These are phyloP conservation scores for Setaria viridis DNA, from an alignment of 202 grass and related monocot genomes.

Conservation along the genomic window DNA sequence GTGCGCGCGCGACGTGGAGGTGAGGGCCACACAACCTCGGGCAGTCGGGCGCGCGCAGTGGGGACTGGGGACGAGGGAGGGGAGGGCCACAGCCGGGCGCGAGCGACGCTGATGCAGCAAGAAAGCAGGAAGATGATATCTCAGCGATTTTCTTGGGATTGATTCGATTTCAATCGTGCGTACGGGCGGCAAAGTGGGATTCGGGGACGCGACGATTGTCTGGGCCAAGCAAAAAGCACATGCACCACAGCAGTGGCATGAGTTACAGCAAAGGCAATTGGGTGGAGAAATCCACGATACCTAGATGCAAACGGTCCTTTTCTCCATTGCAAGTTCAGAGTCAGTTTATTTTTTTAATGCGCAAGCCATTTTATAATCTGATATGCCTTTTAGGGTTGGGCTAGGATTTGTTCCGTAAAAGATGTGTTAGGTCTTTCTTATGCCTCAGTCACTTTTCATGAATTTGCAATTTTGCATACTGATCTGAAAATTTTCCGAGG, in stretches of 20 bases:
- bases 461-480: too few relatives aligned
- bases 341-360: neutral
- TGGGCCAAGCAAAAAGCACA: neutral
- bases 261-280: neutral
- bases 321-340: neutral
- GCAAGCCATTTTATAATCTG: neutral
- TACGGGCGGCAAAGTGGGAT: neutral
- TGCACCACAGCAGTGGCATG: neutral
- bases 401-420: too few relatives aligned
- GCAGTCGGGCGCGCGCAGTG: neutral
- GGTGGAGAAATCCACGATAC: neutral
- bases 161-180: neutral
- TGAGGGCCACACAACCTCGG: neutral
- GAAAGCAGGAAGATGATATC: neutral
- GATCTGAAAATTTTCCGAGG: too few relatives aligned
- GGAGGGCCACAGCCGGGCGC: constrained; percentile 13
- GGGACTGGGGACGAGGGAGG: neutral
- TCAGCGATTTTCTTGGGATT: constrained; percentile 30
- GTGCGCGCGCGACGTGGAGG: constrained; percentile 6
- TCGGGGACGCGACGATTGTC: constrained; percentile 25
- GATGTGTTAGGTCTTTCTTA: too few relatives aligned
- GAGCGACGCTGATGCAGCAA: constrained; percentile 1
- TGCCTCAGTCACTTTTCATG: too few relatives aligned
- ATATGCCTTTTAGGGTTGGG: neutral
- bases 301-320: neutral